These are phyloP conservation scores for Rhodotorula toruloides DNA, from an alignment of 768 basidiomycete species.

Conservation along the genomic window DNA sequence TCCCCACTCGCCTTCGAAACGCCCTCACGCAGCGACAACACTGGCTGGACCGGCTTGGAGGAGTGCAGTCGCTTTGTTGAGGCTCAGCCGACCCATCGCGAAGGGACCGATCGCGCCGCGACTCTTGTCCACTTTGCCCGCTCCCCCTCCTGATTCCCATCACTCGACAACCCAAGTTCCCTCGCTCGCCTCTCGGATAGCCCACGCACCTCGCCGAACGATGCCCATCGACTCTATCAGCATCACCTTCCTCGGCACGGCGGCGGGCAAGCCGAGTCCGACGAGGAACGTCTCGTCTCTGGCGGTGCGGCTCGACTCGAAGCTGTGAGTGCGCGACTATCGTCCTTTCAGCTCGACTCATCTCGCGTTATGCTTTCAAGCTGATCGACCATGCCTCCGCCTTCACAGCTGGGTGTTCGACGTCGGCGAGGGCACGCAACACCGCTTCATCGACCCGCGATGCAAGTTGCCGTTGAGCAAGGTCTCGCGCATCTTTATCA, in stretches of 20 bases:
- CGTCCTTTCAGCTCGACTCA: accelerated
- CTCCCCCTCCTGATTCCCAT: neutral
- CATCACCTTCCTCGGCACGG: slow-evolving; percentile 42
- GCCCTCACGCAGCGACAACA: too few relatives aligned
- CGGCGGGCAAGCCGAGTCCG: slow-evolving; percentile 33
- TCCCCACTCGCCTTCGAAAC: too few relatives aligned
- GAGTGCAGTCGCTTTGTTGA: too few relatives aligned
- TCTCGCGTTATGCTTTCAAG: neutral
- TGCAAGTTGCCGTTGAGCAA: slow-evolving; percentile 57
- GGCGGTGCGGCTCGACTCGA: slow-evolving; percentile 36
- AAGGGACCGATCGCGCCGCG: too few relatives aligned
- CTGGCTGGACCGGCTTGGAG: too few relatives aligned
- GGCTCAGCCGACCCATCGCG: too few relatives aligned
- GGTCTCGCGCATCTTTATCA: slow-evolving; percentile 69
- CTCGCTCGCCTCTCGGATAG: neutral
- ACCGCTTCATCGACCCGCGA: slow-evolving; percentile 32
- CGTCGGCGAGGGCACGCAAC: slow-evolving; percentile 40
- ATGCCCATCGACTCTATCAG: slow-evolving; percentile 23
- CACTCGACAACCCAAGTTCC: neutral
- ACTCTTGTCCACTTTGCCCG: too few relatives aligned
- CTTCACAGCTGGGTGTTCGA: slow-evolving; percentile 37
- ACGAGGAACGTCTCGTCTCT: slow-evolving; percentile 39
- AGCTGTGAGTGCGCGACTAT: slow-evolving; percentile 6
- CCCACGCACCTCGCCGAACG: neutral
- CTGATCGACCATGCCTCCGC: neutral